A percentile compares a stretch with the other conserved stretches of the same genome.
Conservation (phyloP, 306 rosid genomes). For the Quercus rubra region DNA sequence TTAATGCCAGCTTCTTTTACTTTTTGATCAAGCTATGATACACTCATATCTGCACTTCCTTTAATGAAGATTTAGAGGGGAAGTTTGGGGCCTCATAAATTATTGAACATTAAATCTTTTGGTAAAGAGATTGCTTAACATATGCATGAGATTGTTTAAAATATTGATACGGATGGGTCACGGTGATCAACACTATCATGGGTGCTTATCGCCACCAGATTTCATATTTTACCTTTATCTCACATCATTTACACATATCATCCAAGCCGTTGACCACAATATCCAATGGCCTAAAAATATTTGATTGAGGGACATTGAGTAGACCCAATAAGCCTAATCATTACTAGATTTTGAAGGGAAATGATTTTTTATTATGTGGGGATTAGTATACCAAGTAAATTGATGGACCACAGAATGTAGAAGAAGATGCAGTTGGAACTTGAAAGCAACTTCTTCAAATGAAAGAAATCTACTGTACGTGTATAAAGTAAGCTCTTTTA, state of each 20-base stretch:
- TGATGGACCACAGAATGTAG: neutral
- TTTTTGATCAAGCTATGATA: slow-evolving; percentile 14
- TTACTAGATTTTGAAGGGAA: neutral
- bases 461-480: neutral
- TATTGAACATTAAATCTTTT: slow-evolving; percentile 15
- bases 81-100: slow-evolving; percentile 33
- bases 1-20: neutral
- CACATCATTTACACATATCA: neutral
- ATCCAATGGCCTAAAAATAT: neutral
- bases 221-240: slow-evolving; percentile 15
- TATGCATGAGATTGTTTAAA: neutral
- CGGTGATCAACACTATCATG: slow-evolving; percentile 27
- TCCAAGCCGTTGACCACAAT: slow-evolving; percentile 30
- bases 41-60: slow-evolving; percentile 54
- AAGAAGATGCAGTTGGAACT: neutral
- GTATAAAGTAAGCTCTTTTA: neutral
- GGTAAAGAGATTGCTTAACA: slow-evolving; percentile 12
- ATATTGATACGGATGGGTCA: slow-evolving; percentile 24
- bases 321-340: neutral
- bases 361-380: neutral
- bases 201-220: slow-evolving; percentile 26
- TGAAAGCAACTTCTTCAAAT: neutral
- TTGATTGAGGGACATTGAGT: neutral
- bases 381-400: no score
- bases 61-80: slow-evolving; percentile 46